Conservation (phyloP, 75 land plant genomes). For the Cupressus sempervirens region DNA sequence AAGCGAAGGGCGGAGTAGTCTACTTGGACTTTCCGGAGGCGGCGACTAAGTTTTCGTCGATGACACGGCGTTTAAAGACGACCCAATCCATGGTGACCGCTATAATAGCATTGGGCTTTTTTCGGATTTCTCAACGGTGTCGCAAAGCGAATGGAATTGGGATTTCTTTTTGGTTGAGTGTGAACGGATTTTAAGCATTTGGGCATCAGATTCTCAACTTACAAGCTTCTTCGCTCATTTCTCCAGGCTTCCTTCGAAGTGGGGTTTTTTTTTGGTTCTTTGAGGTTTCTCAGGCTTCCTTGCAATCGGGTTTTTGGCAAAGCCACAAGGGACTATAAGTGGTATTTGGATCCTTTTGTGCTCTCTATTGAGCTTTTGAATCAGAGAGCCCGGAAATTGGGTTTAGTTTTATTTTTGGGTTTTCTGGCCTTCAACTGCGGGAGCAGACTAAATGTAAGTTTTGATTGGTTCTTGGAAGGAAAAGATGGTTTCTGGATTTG, state of each 20-base stretch:
- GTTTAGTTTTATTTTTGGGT: neutral
- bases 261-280: neutral
- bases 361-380: neutral
- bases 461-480: neutral
- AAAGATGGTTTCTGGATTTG: neutral
- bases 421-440: neutral
- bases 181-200: neutral
- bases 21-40: neutral
- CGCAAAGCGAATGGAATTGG: neutral
- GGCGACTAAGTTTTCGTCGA: slow-evolving; percentile 2
- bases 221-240: neutral
- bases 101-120: neutral
- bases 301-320: neutral
- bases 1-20: neutral
- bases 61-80: neutral
- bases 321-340: neutral
- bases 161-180: slow-evolving; percentile 2
- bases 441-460: neutral
- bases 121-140: neutral
- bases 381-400: neutral
- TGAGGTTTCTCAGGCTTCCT: slow-evolving; percentile 1
- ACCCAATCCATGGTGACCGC: neutral
- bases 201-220: slow-evolving; percentile 12
- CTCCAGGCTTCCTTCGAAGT: neutral
- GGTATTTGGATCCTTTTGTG: neutral